Evolutionary conservation across 495 filamentous ascomycete genomes (phyloP).

Genomic region (Filosporella fistucella): DNA sequence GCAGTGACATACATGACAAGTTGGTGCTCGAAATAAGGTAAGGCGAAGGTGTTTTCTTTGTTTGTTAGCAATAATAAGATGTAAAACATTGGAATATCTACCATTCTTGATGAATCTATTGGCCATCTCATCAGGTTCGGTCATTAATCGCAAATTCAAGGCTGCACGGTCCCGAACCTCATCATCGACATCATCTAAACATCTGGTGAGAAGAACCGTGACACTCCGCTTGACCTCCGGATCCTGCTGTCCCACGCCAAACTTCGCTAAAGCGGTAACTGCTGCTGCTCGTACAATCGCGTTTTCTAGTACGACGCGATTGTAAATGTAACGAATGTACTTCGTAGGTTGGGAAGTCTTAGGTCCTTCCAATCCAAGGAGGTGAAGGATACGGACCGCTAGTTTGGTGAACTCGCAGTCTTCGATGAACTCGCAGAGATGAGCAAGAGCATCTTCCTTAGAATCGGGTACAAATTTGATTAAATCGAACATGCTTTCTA

Average conservation of each 20-base stretch:
- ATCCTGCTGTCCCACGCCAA: constrained; percentile 95
- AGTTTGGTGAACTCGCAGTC: constrained; percentile 99
- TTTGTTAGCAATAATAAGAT: constrained; percentile 19
- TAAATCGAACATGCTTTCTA: constrained; percentile 98
- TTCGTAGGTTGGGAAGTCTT: constrained; percentile 95
- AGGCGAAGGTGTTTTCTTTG: constrained; percentile 78
- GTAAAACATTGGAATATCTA: constrained; percentile 38
- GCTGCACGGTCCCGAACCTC: constrained; percentile 96
- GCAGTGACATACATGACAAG: constrained; percentile 97
- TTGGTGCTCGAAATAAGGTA: constrained; percentile 95
- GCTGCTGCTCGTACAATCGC: constrained; percentile 93
- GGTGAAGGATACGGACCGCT: constrained; percentile 88
- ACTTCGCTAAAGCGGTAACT: constrained; percentile 93
- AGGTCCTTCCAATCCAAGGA: constrained; percentile 90
- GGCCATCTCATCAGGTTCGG: constrained; percentile 79
- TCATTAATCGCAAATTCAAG: constrained; percentile 84
- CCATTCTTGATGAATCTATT: constrained; percentile 87
- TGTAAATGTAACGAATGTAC: constrained; percentile 99
- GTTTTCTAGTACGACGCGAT: constrained; percentile 96
- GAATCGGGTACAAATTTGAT: constrained; percentile 99
- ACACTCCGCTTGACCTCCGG: constrained; percentile 95
- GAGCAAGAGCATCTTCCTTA: constrained; percentile 94
- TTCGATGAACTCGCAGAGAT: constrained; percentile 98
- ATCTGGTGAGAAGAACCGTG: constrained; percentile 84
- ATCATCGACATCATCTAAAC: constrained; percentile 95